phyloP scores from a whole-genome alignment of 495 filamentous ascomycete genomes.

The Staphylotrichum longicolle region DNA sequence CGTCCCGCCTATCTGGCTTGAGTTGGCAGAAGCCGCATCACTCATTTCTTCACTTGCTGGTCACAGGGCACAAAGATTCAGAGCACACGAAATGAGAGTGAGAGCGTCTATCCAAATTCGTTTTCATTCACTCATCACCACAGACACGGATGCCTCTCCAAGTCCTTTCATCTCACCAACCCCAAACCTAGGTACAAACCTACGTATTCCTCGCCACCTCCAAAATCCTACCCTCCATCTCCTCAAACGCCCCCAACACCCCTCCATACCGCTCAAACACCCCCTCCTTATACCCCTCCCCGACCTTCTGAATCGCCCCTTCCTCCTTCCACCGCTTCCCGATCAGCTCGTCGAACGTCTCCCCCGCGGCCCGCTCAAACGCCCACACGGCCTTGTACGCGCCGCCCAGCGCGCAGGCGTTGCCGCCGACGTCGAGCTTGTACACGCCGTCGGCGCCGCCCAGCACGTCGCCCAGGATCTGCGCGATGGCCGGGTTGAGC shows the following conservation, averaged over 20 bases:
- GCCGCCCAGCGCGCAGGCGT: slow-evolving; percentile 89
- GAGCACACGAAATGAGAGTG: no score
- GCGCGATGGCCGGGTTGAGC: slow-evolving; percentile 80
- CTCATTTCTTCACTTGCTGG: no score
- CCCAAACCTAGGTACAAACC: no score
- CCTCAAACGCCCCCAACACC: slow-evolving; percentile 72
- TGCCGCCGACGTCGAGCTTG: slow-evolving; percentile 89
- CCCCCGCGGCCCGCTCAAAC: slow-evolving; percentile 61
- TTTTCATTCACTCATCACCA: background rate
- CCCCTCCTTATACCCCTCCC: slow-evolving; percentile 72
- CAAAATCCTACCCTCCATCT: slow-evolving; percentile 72
- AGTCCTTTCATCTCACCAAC: no score
- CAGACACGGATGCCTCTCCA: background rate
- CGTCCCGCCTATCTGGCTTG: no score
- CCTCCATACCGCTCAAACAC: slow-evolving; percentile 73
- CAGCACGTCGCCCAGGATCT: slow-evolving; percentile 78
- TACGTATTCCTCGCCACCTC: slow-evolving; percentile 46
- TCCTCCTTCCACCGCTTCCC: slow-evolving; percentile 80
- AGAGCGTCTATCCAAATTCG: background rate
- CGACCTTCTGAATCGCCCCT: slow-evolving; percentile 75
- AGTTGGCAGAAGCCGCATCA: no score
- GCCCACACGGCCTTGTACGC: slow-evolving; percentile 98
- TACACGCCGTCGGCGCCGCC: slow-evolving; percentile 88
- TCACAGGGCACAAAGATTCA: no score
- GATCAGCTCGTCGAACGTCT: slow-evolving; percentile 87